Evolutionary conservation across 2,329 filamentous ascomycete species (phyloP), one percentile per base, ranked within the genome.

Genomic region (Pseudohalonectria lignicola): DNA sequence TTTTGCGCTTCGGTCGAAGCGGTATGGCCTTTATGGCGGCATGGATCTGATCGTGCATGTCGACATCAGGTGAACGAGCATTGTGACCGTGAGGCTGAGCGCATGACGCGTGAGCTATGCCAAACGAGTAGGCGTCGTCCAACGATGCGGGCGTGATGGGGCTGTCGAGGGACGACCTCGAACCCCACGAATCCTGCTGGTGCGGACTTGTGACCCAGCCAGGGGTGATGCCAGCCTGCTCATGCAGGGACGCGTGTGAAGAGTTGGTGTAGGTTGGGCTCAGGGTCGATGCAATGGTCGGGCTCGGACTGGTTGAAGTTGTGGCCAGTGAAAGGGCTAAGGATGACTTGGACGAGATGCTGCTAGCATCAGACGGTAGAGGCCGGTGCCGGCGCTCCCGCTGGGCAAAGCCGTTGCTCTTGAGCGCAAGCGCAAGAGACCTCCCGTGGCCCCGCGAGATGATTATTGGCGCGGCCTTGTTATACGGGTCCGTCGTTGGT

Each of bases 191-290:
- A n/a, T n/a, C n/a, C n/a, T n/a, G n/a, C n/a, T n/a, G n/a, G n/a
- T n/a, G 18, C 36, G 36, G 17, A 15, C 36, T 33, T 33, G 8
- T 28, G 20, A n/a, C 29, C 25, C 2, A 20, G n/a, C 36, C 36
- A 33, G 31, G 31, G 31, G 31, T 34, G 17, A 21, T 34, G 19
- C 19, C 36, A 18, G 31, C 28, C 19, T 38, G 28, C 18, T 38
- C 28, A 10, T 38, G 23, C 23, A 26, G 23, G 8, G 23, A 31
- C 13, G n/a, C n/a, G n/a, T n/a, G n/a, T n/a, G 36, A 38, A 6
- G 36, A 38, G 36, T 32, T 26, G 15, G 36, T 38, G 21, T 23
- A 31, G 10, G 36, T 33, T 13, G 36, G 36, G 21, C 36, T 38
- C 20, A 38, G 36, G n/a, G 19, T 31, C 3, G 36, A 31, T 5